Evolutionary conservation across 1,284 basidiomycete species (phyloP), one percentile per base, ranked within the genome.

Genomic region (Cutaneotrichosporon arboriforme): DNA sequence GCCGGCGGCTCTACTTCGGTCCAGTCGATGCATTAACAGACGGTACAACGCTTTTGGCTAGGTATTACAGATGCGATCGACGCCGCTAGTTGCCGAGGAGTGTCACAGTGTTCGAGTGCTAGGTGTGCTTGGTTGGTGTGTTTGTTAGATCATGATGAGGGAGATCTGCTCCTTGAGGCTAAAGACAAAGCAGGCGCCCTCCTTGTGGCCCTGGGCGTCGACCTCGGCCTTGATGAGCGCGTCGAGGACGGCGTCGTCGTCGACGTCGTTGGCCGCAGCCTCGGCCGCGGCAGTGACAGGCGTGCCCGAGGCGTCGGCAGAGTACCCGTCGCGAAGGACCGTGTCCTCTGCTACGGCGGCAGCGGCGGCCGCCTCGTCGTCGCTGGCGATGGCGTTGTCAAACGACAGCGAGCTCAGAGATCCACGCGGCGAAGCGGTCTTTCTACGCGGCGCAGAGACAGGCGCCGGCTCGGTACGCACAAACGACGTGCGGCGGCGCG

Each of bases 151-250:
- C 33, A 75, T 51, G 57, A 75, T 68, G 35, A 75, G 58, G 21
- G 66, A 68, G 4, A 69, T 66, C 54, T 67, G 65, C 23, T 69
- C 72, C 46, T 70, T 65, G 36, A 76, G 44, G 8, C 64, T 68
- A 60, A 74, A 65, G 41, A 73, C 54, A 58, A 73, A 74, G 1
- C 60, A 63, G 23, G 57, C 55, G 21, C 71, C 70, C 58, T 74
- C 72, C 47, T 65, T 66, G 41, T 57, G 57, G 4, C 65, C 65
- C 44, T 66, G 46, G 34, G 46, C 56, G 44, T 63, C 57, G 21
- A 72, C 59, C 55, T 73, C 70, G 22, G 55, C 55, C 35, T 64
- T 65, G 15, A 76, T 62, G 20, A 67, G 22, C 9, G 49, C 46
- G 56, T 70, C 65, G n/a, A 65, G 67, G 51, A 68, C 68, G 34